Percentiles rank a stretch among this genome's conserved stretches.
Evolutionary conservation across 495 filamentous ascomycete genomes (phyloP).

Genomic region (Penicillium lividum): DNA sequence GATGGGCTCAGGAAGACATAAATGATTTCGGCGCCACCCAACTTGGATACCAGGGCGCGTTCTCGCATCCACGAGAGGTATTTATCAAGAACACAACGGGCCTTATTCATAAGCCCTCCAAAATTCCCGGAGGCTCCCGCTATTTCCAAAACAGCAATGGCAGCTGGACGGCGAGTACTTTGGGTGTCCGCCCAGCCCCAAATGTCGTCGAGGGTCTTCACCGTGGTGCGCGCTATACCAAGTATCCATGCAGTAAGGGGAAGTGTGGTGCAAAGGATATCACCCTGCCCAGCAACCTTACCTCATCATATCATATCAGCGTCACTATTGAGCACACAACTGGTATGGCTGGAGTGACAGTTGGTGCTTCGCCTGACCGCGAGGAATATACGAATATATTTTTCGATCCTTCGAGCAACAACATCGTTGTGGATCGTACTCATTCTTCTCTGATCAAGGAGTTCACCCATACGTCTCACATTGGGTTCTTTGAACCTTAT

Average conservation of each 20-base stretch:
- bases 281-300: constrained; percentile 4
- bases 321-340: constrained; percentile 15
- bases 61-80: constrained; percentile 16
- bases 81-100: constrained; percentile 17
- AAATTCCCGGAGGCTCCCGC: constrained; percentile 9
- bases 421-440: constrained; percentile 14
- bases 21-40: constrained; percentile 19
- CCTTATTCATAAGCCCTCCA: constrained; percentile 3
- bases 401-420: constrained; percentile 16
- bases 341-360: constrained; percentile 15
- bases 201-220: constrained; percentile 19
- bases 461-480: constrained; percentile 11
- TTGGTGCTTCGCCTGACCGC: constrained; percentile 15
- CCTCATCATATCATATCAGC: constrained; percentile 14
- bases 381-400: constrained; percentile 23
- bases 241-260: constrained; percentile 8
- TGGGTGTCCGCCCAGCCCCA: constrained; percentile 16
- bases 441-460: constrained; percentile 16
- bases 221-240: constrained; percentile 11
- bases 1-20: constrained; percentile 20
- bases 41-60: constrained; percentile 19
- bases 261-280: constrained; percentile 8
- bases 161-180: constrained; percentile 21
- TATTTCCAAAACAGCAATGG: constrained; percentile 14
- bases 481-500: constrained; percentile 20